Evolutionary conservation across 192 early-diverging fungal genomes (phyloP).

Genomic region (Backusella circina): DNA sequence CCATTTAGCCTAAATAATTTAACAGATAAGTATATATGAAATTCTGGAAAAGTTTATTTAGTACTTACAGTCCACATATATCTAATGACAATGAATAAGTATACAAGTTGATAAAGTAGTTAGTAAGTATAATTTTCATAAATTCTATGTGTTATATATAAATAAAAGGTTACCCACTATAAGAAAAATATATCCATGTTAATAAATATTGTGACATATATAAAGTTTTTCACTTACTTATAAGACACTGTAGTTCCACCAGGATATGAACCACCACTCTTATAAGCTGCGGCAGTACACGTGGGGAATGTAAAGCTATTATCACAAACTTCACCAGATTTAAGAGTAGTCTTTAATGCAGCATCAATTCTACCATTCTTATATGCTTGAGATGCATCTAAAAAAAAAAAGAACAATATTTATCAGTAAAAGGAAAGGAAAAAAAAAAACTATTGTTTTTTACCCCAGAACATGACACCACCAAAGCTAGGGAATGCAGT

Average conservation of each 20-base stretch:
- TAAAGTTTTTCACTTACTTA: constrained; percentile 16
- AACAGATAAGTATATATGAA: not conserved
- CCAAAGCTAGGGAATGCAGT: constrained; percentile 46
- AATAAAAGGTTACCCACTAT: not conserved
- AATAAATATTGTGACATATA: not conserved
- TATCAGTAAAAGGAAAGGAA: not conserved
- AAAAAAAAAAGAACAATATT: not conserved
- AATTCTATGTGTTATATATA: not conserved
- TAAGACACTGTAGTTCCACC: constrained; percentile 39
- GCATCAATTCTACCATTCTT: constrained; percentile 19
- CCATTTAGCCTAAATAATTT: constrained; percentile 33
- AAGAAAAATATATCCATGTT: not conserved
- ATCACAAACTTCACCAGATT: not conserved
- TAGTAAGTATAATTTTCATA: not conserved
- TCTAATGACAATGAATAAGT: constrained; percentile 11
- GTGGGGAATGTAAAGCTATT: constrained; percentile 15
- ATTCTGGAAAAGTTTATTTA: not conserved
- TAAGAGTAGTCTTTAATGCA: constrained; percentile 9
- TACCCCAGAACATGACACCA: constrained; percentile 60
- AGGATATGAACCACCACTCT: constrained; percentile 27
- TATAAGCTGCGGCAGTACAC: constrained; percentile 38
- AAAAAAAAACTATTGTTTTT: not conserved
- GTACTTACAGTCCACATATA: constrained; percentile 35
- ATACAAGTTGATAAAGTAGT: not conserved
- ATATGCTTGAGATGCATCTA: constrained; percentile 40